Base-by-base conservation (phyloP, 164 flowering plant genomes). In the Umbilicus rupestris region DNA sequence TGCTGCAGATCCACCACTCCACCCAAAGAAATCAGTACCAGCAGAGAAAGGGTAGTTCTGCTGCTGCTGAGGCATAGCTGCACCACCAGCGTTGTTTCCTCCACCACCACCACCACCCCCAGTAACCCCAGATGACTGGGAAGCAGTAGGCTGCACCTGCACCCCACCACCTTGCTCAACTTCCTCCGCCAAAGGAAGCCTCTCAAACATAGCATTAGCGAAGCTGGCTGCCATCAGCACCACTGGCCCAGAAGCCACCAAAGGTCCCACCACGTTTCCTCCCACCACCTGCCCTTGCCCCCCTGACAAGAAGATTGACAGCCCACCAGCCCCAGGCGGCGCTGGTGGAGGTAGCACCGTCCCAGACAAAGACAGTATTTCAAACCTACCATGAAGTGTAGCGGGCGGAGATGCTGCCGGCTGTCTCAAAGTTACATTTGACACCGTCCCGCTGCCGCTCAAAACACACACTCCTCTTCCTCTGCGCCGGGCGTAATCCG, bases 301-400 rank as follows among this genome's bases (percentile, higher is more conserved):
- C 0, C 86, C 86, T 0, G 78, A 69, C 59, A 83, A 28, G 68
- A 73, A 83, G 58, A 83, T 76, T 1, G 81, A 69, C 62, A 83
- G 44, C 3, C 84, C 84, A 8, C 80, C 80, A 0, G 84, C 78
- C 3, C 80, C 81, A 0, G 84, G 82, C 7, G 84, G 82, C 28
- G 82, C 82, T 7, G 86, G 84, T 7, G 86, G 79, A 29, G 86
- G 86, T 11, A 83, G 75, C 30, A 81, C 77, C n/a, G 84, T 79
- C 37, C 86, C 86, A 2, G 82, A 58, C 0, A 84, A 64, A 0
- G 84, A 78, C 4, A 84, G 66, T 20, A 84, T 79, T 67, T 84
- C 86, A 33, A 84, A 84, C 71, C 88, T 65, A 0, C 88, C 88
- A 62, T 76, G 82, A 19, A 84, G 68, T 10, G 82, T 78, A 2